Conservation (phyloP, 2,329 filamentous ascomycete species). For the Colletotrichum australisinense region DNA sequence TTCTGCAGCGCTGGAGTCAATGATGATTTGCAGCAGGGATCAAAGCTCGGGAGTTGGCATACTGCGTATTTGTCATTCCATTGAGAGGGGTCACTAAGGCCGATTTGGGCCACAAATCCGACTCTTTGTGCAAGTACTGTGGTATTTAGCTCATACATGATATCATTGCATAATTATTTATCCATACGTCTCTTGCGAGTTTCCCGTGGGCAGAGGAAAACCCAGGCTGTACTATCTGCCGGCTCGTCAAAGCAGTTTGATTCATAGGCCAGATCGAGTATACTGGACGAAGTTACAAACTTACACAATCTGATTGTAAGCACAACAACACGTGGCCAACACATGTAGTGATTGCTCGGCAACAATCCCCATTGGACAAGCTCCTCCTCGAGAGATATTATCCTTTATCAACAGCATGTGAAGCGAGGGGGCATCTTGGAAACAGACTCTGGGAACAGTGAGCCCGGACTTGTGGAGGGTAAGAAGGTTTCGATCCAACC, state of each 20-base stretch:
- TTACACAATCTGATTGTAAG: constrained; percentile 9
- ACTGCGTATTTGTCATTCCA: not conserved
- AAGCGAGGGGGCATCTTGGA: not conserved
- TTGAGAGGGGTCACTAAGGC: not conserved
- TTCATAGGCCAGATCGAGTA: not conserved
- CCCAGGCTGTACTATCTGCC: not conserved
- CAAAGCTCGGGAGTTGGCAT: not conserved
- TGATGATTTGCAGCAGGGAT: constrained; percentile 7
- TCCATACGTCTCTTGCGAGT: not conserved
- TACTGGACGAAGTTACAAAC: not conserved
- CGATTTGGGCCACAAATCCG: not conserved
- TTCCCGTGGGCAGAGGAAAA: not conserved
- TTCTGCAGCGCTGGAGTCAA: not conserved
- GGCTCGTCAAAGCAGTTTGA: not conserved
- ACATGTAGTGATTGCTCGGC: not conserved
- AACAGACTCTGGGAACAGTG: not conserved
- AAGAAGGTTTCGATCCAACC: not conserved
- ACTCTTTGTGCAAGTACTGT: not conserved
- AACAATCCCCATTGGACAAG: constrained; percentile 4
- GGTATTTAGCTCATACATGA: not conserved
- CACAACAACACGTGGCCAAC: constrained; percentile 8
- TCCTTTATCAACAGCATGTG: constrained; percentile 1
- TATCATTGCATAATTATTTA: not conserved
- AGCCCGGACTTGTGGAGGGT: constrained; percentile 18
- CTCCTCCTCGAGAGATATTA: not conserved